Conservation (phyloP, 495 filamentous ascomycete species). For the Penicillium tannophilum region DNA sequence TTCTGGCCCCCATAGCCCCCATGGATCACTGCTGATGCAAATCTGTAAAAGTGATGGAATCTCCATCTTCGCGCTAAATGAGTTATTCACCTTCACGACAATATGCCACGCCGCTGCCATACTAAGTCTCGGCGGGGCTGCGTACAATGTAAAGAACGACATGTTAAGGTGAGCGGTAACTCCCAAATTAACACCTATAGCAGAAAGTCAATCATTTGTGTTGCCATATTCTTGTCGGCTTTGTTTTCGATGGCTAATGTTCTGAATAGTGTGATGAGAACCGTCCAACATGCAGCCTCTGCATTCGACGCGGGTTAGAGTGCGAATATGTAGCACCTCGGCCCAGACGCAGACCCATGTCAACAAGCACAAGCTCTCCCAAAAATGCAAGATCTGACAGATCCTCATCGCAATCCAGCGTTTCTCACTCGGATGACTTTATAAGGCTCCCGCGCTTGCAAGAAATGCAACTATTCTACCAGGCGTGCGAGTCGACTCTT, state of each 20-base stretch:
- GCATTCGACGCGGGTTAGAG: slow-evolving; percentile 11
- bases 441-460: slow-evolving; percentile 11
- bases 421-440: not conserved
- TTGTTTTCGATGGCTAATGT: not conserved
- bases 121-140: slow-evolving; percentile 19
- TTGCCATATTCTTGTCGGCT: not conserved
- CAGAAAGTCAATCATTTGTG: not conserved
- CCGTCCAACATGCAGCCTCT: slow-evolving; percentile 16
- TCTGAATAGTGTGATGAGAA: slow-evolving; percentile 14
- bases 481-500: slow-evolving; percentile 7
- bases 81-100: slow-evolving; percentile 2
- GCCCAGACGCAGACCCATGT: slow-evolving; percentile 12
- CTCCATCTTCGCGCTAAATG: not conserved
- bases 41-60: slow-evolving; percentile 5
- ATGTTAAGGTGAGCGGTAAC: slow-evolving; percentile 15
- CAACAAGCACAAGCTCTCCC: not conserved
- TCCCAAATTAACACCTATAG: not conserved
- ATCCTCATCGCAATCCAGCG: slow-evolving; percentile 5
- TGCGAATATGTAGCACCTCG: slow-evolving; percentile 15
- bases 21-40: not conserved
- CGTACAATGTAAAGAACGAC: slow-evolving; percentile 19
- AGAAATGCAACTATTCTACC: slow-evolving; percentile 16
- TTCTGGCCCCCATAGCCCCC: slow-evolving; percentile 8
- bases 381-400: slow-evolving; percentile 5
- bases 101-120: slow-evolving; percentile 21